phyloP scores from a whole-genome alignment of 768 basidiomycete species.

The Coprinellus aureogranulatus region DNA sequence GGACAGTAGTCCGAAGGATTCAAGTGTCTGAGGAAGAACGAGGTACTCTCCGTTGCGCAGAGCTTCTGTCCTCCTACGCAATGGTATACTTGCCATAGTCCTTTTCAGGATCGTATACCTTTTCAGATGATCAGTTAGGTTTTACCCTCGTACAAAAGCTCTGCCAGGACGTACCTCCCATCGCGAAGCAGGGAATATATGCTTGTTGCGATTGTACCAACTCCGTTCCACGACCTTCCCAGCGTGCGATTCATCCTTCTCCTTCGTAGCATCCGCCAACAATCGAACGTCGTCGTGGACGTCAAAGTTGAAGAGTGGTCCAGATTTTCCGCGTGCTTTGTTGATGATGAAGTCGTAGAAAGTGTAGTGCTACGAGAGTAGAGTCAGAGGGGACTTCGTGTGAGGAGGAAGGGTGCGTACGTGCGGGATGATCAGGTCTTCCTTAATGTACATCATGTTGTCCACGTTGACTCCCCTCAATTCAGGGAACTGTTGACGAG shows the following conservation, averaged over 20 bases:
- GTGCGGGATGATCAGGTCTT: slow-evolving; percentile 96
- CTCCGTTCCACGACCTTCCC: slow-evolving; percentile 97
- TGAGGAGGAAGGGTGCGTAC: slow-evolving; percentile 42
- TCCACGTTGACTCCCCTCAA: slow-evolving; percentile 87
- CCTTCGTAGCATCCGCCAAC: slow-evolving; percentile 89
- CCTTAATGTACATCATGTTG: slow-evolving; percentile 99
- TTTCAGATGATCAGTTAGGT: too few relatives aligned
- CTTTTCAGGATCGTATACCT: slow-evolving; percentile 95
- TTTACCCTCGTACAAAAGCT: too few relatives aligned
- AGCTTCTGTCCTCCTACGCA: too few relatives aligned
- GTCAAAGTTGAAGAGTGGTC: slow-evolving; percentile 97
- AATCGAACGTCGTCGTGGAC: slow-evolving; percentile 98
- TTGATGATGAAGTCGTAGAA: slow-evolving; percentile 99
- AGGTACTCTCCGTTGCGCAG: too few relatives aligned
- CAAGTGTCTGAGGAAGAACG: too few relatives aligned
- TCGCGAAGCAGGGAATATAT: slow-evolving; percentile 93
- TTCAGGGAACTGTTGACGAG: slow-evolving; percentile 89
- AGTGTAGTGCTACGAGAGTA: slow-evolving; percentile 76
- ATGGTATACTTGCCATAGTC: slow-evolving; percentile 92
- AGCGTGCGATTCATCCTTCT: slow-evolving; percentile 98
- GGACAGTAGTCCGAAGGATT: too few relatives aligned
- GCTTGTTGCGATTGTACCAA: slow-evolving; percentile 95
- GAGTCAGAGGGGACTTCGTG: background rate
- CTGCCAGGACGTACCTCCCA: slow-evolving; percentile 75
- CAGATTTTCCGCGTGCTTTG: slow-evolving; percentile 97